Conservation (phyloP, 1,284 basidiomycete genomes). For the Apiotrichum veenhuisii region DNA sequence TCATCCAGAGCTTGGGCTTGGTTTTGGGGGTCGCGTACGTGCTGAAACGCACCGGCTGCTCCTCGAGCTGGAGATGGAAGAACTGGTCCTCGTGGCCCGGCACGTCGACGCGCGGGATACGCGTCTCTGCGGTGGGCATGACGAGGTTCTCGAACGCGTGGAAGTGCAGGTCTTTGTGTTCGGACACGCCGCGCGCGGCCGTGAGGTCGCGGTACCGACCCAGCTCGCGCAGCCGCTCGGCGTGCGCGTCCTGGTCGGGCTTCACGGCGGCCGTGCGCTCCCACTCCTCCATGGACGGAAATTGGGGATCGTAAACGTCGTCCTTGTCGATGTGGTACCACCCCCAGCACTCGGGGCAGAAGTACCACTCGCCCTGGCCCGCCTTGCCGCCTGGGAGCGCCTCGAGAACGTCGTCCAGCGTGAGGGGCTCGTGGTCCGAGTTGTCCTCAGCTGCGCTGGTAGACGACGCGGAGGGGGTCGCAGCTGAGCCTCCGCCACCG, state of each 20-base stretch:
- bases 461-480: background rate
- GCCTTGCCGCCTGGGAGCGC: constrained; percentile 34
- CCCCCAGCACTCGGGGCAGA: constrained; percentile 39
- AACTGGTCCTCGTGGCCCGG: constrained; percentile 30
- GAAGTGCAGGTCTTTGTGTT: constrained; percentile 24
- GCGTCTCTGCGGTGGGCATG: constrained; percentile 6
- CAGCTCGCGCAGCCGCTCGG: constrained; percentile 11
- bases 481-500: background rate
- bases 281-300: constrained; percentile 28
- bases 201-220: background rate
- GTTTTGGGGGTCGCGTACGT: background rate
- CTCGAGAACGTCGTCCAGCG: constrained; percentile 27
- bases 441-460: no score
- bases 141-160: constrained; percentile 27
- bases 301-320: constrained; percentile 2
- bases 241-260: background rate
- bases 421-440: constrained; percentile 7
- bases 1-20: constrained; percentile 21
- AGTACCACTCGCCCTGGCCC: constrained; percentile 35
- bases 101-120: constrained; percentile 29
- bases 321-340: constrained; percentile 33
- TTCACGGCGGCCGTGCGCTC: background rate
- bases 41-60: background rate
- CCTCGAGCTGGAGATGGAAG: constrained; percentile 24
- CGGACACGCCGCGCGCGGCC: constrained; percentile 10